A percentile compares a stretch with the other conserved stretches of the same genome.
Evolutionary conservation across 345 rosid species (phyloP).

Genomic region (Acer campestre): DNA sequence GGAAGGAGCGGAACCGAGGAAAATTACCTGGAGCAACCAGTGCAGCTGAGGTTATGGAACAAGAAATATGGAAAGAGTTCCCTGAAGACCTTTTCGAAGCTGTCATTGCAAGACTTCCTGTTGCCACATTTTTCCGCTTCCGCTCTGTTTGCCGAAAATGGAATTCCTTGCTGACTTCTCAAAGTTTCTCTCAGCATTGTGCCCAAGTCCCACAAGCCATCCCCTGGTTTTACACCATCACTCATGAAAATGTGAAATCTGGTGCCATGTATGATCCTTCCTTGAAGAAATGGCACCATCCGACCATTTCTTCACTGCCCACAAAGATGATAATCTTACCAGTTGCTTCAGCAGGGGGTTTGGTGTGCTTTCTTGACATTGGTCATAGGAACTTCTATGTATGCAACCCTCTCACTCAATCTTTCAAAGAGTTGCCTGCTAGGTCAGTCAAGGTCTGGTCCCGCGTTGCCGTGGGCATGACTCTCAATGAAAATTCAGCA

Average conservation of each 20-base stretch:
- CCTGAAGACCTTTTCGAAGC: constrained; percentile 94
- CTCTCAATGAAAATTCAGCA: constrained; percentile 57
- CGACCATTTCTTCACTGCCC: constrained; percentile 65
- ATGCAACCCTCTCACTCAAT: constrained; percentile 86
- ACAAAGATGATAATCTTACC: constrained; percentile 73
- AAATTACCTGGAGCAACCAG: constrained; percentile 41
- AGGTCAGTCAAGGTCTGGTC: constrained; percentile 93
- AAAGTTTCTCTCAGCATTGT: constrained; percentile 77
- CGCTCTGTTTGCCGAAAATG: constrained; percentile 87
- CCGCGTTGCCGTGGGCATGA: constrained; percentile 91
- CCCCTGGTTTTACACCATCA: constrained; percentile 95
- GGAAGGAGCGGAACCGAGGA: constrained; percentile 72
- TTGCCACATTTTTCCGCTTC: constrained; percentile 79
- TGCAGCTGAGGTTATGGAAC: constrained; percentile 64
- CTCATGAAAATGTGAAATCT: constrained; percentile 79
- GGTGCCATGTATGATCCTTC: constrained; percentile 94
- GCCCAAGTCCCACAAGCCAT: constrained; percentile 50
- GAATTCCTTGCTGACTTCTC: constrained; percentile 72
- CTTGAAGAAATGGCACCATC: constrained; percentile 85
- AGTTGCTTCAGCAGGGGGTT: constrained; percentile 95
- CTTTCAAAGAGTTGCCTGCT: constrained; percentile 83
- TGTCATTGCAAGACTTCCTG: constrained; percentile 88
- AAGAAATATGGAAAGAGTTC: constrained; percentile 88
- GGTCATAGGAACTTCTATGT: constrained; percentile 87
- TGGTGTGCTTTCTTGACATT: constrained; percentile 92